These are phyloP conservation scores for Alternaria triticina DNA, from an alignment of 2,329 filamentous ascomycete species.

Conservation along the genomic window DNA sequence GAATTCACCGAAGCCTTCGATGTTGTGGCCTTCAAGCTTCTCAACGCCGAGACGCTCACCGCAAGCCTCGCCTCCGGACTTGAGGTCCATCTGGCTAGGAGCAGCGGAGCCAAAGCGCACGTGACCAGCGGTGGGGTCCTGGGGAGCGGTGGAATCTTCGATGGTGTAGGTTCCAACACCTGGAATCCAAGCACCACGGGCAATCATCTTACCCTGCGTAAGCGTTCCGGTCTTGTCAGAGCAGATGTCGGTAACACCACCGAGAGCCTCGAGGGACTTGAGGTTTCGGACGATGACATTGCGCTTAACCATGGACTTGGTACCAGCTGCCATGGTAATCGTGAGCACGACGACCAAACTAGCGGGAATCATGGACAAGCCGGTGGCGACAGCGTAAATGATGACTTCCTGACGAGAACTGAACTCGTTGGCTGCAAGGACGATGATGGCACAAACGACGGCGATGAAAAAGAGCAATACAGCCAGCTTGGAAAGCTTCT, in stretches of 20 bases:
- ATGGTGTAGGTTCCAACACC: constrained; percentile 47
- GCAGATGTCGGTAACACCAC: constrained; percentile 54
- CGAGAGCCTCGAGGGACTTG: constrained; percentile 45
- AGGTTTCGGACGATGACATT: constrained; percentile 47
- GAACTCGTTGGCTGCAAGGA: constrained; percentile 50
- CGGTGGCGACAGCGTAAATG: constrained; percentile 50
- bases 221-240: constrained; percentile 59
- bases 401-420: constrained; percentile 48
- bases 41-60: constrained; percentile 24
- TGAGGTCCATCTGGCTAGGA: constrained; percentile 37
- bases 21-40: constrained; percentile 27
- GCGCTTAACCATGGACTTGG: constrained; percentile 45
- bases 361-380: constrained; percentile 49
- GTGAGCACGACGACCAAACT: constrained; percentile 48
- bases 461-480: constrained; percentile 47
- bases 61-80: constrained; percentile 20
- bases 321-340: constrained; percentile 50
- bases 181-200: constrained; percentile 48
- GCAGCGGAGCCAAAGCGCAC: constrained; percentile 34
- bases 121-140: constrained; percentile 42
- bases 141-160: constrained; percentile 41
- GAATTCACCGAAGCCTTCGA: constrained; percentile 38
- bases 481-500: constrained; percentile 45
- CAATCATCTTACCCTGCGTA: constrained; percentile 48
- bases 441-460: constrained; percentile 48